These are phyloP conservation scores for Hippophae tibetana DNA, from an alignment of 306 rosid genomes.

Conservation along the genomic window DNA sequence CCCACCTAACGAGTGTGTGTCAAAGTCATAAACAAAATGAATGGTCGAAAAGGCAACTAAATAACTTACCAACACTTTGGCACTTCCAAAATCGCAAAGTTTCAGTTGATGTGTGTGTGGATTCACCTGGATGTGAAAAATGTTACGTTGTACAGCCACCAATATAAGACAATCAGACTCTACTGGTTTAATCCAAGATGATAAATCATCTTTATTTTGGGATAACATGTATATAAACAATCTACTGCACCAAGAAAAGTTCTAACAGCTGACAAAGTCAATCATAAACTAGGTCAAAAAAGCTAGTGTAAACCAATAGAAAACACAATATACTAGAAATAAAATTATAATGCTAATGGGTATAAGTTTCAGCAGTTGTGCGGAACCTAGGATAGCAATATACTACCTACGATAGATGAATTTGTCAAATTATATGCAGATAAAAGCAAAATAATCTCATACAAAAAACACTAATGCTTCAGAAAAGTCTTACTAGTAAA, in stretches of 20 bases:
- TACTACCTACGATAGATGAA: not conserved
- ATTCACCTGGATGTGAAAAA: constrained; percentile 64
- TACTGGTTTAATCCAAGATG: not conserved
- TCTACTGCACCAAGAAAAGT: constrained; percentile 2
- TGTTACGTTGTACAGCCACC: constrained; percentile 22
- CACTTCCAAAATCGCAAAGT: constrained; percentile 97
- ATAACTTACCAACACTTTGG: constrained; percentile 82
- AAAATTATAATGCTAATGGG: too few species aligned
- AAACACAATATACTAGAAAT: too few species aligned
- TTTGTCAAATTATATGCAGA: not conserved
- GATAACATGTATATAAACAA: constrained; percentile 7
- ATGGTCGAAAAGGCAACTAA: constrained; percentile 14
- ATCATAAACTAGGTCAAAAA: not conserved
- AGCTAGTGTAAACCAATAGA: not conserved
- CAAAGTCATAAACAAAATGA: constrained; percentile 8
- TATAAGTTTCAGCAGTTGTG: not conserved
- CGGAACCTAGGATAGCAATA: not conserved
- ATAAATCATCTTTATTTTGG: not conserved
- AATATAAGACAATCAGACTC: not conserved
- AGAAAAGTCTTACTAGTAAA: constrained; percentile 58
- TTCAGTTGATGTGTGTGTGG: constrained; percentile 98
- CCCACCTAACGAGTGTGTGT: not conserved
- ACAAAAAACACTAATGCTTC: constrained; percentile 1
- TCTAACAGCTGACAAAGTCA: not conserved
- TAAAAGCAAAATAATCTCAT: not conserved